A percentile compares a stretch with the other conserved stretches of the same genome.
Evolutionary conservation across 805 yeast genomes (phyloP).

Genomic region (Saturnispora saitoi): DNA sequence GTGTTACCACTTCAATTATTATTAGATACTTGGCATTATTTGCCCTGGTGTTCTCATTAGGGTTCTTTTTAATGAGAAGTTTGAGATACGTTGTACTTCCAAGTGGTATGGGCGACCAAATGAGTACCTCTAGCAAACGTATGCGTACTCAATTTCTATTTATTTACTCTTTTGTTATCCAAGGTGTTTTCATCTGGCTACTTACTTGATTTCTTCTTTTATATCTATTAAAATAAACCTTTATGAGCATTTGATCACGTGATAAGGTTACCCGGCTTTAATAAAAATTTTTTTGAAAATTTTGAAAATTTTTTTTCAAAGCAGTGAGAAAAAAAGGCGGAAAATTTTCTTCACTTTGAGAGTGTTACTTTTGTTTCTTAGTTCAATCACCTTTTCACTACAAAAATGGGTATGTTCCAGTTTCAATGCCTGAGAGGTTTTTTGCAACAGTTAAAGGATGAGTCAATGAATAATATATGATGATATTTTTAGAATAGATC

Average conservation of each 20-base stretch:
- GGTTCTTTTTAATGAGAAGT: slow-evolving; percentile 61
- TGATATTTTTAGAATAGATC: too few relatives aligned
- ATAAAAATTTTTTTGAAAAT: neutral
- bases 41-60: slow-evolving; percentile 48
- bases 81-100: slow-evolving; percentile 63
- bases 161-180: slow-evolving; percentile 74
- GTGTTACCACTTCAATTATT: slow-evolving; percentile 27
- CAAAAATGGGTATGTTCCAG: slow-evolving; percentile 6
- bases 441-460: neutral
- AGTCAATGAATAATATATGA: too few relatives aligned
- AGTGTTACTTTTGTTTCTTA: neutral
- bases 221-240: neutral
- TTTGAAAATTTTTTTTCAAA: neutral
- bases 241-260: neutral
- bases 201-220: slow-evolving; percentile 31
- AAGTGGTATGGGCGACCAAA: slow-evolving; percentile 44
- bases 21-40: slow-evolving; percentile 28
- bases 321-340: neutral
- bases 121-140: slow-evolving; percentile 61
- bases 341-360: slow-evolving; percentile 1
- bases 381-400: slow-evolving; percentile 3
- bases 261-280: slow-evolving; percentile 1
- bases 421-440: neutral
- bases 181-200: slow-evolving; percentile 65
- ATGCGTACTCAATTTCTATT: slow-evolving; percentile 82